These are phyloP conservation scores for Ceriops tagal DNA, from an alignment of 345 rosid genomes.

Conservation along the genomic window DNA sequence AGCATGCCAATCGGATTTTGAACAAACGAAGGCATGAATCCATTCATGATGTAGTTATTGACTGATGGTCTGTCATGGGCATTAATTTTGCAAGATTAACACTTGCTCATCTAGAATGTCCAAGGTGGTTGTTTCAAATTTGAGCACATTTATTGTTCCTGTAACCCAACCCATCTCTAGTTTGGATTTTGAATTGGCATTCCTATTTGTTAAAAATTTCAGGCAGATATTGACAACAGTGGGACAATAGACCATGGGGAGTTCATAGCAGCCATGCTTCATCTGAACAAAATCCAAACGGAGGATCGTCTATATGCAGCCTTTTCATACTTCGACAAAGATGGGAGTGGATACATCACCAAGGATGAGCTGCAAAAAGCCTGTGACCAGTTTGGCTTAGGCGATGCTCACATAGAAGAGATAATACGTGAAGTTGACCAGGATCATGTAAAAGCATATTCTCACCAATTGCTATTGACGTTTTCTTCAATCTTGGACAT, in stretches of 20 bases:
- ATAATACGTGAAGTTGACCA: slow-evolving; percentile 72
- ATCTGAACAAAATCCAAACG: slow-evolving; percentile 74
- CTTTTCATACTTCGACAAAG: slow-evolving; percentile 84
- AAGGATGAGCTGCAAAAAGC: slow-evolving; percentile 81
- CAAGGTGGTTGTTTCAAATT: background rate
- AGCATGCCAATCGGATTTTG: too few relatives aligned
- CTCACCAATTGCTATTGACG: background rate
- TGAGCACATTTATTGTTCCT: background rate
- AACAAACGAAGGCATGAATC: background rate
- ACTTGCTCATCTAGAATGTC: background rate
- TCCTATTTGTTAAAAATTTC: slow-evolving; percentile 14
- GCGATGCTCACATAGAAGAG: slow-evolving; percentile 59
- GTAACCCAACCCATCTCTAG: background rate
- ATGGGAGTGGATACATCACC: slow-evolving; percentile 92
- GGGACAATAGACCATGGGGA: slow-evolving; percentile 90
- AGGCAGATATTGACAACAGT: slow-evolving; percentile 91
- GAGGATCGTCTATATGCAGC: slow-evolving; percentile 85
- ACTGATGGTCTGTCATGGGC: background rate
- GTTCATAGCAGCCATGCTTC: slow-evolving; percentile 91
- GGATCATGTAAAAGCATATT: slow-evolving; percentile 49
- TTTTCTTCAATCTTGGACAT: background rate
- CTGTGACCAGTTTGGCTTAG: slow-evolving; percentile 71
- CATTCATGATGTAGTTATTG: background rate
- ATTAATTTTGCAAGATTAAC: background rate
- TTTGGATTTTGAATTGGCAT: background rate